These are phyloP conservation scores for Hymenoscyphus albidus DNA, from an alignment of 2,329 filamentous ascomycete genomes.

Conservation along the genomic window DNA sequence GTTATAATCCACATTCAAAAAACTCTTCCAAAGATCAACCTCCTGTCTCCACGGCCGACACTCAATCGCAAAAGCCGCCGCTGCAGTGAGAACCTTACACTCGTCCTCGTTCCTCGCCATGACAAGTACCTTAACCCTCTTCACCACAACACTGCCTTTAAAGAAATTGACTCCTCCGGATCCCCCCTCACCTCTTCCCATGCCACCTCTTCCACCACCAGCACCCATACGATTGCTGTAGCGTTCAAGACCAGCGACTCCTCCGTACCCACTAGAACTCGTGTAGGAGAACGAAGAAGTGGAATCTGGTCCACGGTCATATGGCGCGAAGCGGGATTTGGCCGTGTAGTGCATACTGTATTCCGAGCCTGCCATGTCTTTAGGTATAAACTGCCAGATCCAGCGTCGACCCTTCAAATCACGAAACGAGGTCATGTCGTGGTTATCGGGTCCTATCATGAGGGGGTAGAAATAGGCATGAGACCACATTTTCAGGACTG, in stretches of 20 bases:
- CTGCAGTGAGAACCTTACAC: neutral
- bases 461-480: constrained; percentile 48
- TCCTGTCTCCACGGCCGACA: neutral
- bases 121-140: neutral
- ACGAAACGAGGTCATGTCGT: constrained; percentile 38
- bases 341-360: constrained; percentile 40
- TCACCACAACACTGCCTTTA: neutral
- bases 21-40: neutral
- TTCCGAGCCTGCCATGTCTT: constrained; percentile 43
- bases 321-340: neutral
- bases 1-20: neutral
- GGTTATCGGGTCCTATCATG: constrained; percentile 40
- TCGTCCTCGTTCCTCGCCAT: neutral
- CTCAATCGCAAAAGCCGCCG: neutral
- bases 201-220: too few relatives aligned
- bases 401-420: constrained; percentile 43
- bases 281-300: too few relatives aligned
- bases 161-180: too few relatives aligned
- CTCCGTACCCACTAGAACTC: too few relatives aligned
- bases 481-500: constrained; percentile 44
- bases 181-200: too few relatives aligned
- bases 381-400: constrained; percentile 47
- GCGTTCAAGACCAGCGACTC: too few relatives aligned
- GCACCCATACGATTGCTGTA: too few relatives aligned
- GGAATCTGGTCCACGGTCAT: neutral